Evolutionary conservation across 2,329 filamentous ascomycete species (phyloP).

Genomic region (Thelonectria blattea): DNA sequence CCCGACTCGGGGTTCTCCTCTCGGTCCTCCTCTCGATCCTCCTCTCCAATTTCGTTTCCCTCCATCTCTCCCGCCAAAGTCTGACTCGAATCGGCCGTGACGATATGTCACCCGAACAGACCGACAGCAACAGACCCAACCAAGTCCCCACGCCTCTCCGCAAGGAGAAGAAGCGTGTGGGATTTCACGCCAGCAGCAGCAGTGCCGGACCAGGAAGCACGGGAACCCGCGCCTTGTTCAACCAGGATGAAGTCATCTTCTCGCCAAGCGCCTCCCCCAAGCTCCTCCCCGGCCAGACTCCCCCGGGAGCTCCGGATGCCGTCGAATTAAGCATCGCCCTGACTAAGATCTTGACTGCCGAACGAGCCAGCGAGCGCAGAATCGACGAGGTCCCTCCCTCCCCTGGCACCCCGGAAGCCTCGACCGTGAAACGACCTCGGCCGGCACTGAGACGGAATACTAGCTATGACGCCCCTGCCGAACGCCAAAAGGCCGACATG

Average conservation of each 20-base stretch:
- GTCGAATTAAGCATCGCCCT: conserved; percentile 47
- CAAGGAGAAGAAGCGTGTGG: conserved; percentile 51
- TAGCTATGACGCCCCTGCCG: conserved; percentile 50
- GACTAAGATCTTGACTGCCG: conserved; percentile 46
- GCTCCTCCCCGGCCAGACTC: conserved; percentile 34
- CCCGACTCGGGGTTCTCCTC: conserved; percentile 23
- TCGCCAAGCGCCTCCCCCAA: conserved; percentile 40
- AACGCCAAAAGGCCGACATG: conserved; percentile 48
- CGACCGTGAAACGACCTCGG: conserved; percentile 39
- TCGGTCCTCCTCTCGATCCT: no score
- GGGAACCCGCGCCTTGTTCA: conserved; percentile 11
- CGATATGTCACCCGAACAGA: conserved; percentile 35
- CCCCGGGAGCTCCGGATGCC: conserved; percentile 46
- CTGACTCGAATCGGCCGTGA: conserved; percentile 8
- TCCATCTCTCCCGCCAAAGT: neutral
- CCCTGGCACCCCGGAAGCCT: conserved; percentile 26
- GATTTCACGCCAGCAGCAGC: conserved; percentile 44
- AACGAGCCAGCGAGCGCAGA: conserved; percentile 34
- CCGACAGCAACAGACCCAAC: conserved; percentile 38
- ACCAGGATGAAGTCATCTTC: conserved; percentile 28
- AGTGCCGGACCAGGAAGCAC: conserved; percentile 24
- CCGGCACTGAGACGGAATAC: conserved; percentile 51
- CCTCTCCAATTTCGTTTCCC: no score
- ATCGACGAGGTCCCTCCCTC: conserved; percentile 20
- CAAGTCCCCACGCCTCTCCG: conserved; percentile 41